A percentile compares a stretch with the other conserved stretches of the same genome.
phyloP scores from a whole-genome alignment of 352 stramenopile species.

The Aphanomyces euteiches region DNA sequence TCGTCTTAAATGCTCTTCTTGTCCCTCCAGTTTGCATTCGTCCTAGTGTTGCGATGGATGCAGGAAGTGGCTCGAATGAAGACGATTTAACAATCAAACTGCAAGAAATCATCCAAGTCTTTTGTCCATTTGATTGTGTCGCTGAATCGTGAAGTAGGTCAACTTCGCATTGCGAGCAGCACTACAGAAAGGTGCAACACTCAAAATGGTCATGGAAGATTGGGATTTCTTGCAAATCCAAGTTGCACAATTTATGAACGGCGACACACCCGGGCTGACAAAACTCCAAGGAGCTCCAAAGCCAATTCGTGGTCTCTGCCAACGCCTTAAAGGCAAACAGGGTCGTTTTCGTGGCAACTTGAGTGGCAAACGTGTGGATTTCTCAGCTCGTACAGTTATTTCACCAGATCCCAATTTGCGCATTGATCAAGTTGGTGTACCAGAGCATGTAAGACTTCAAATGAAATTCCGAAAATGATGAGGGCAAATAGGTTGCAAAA shows the following conservation, averaged over 20 bases:
- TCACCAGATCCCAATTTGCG: constrained; percentile 97
- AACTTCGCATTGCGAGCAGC: constrained; percentile 95
- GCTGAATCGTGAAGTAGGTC: constrained; percentile 43
- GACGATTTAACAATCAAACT: constrained; percentile 99
- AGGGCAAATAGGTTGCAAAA: constrained; percentile 82
- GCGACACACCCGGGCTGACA: constrained; percentile 95
- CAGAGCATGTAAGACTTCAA: constrained; percentile 51
- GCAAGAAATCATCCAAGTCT: constrained; percentile 96
- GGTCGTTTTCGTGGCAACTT: constrained; percentile 99
- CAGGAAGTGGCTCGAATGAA: constrained; percentile 93
- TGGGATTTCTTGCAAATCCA: constrained; percentile 99
- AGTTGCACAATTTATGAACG: constrained; percentile 98
- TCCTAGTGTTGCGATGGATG: constrained; percentile 97
- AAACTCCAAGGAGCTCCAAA: constrained; percentile 91
- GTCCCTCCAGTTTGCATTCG: constrained; percentile 99
- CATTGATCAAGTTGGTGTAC: constrained; percentile 94
- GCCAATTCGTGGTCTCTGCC: constrained; percentile 95
- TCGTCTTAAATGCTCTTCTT: constrained; percentile 96
- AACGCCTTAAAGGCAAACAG: constrained; percentile 97
- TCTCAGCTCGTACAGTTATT: constrained; percentile 99
- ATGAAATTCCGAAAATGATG: background rate
- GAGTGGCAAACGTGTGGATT: constrained; percentile 98
- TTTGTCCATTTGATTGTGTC: constrained; percentile 3
- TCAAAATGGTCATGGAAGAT: constrained; percentile 99
- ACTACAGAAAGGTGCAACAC: constrained; percentile 92